Evolutionary conservation across 352 stramenopile genomes (phyloP), one percentile per base, ranked within the genome.

Genomic region (Pythium biforme): DNA sequence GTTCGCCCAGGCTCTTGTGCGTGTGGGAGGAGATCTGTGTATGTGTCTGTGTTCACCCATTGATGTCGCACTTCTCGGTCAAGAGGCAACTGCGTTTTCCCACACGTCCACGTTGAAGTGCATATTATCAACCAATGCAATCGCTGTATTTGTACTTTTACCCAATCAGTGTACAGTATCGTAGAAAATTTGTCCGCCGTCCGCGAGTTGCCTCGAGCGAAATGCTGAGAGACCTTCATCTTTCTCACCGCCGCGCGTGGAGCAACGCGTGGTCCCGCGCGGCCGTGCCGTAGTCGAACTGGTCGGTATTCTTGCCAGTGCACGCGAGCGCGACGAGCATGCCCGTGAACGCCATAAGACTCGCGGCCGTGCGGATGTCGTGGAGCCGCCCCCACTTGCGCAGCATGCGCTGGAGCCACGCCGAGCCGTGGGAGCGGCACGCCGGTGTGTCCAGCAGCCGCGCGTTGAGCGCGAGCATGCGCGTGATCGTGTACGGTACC

Each of bases 391-490:
- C 77, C 83, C 83, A 92, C 1, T 74, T 59, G 27, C 53, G 49
- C 9, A 92, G 70, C 74, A 79, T 85, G 31, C 70, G 57, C 51
- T 79, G 69, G 59, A 90, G 79, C 76, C 75, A 89, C 31, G 33
- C 65, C 19, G 71, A 65, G 15, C 81, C 73, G 4, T 74, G 61
- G 20, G 72, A 65, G 27, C 73, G 56, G 55, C 76, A 81, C 27
- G 43, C 33, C 46, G 69, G 70, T 6, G 81, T 75, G 67, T 90
- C 76, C 26, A 85, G 68, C 47, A 90, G 72, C 57, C 82, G 72
- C 33, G 71, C 55, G 62, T 92, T 92, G 27, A 90, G 63, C 45
- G 69, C 67, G 19, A 92, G 69, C 81, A 92, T 90, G 57, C 75
- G 79, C 26, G 74, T 60, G 41, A 86, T 62, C 11, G 83, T 92